Percentiles rank a stretch among this genome's conserved stretches.
Conservation (phyloP, 2,329 filamentous ascomycete species). For the Pseudohalonectria lignicola region DNA sequence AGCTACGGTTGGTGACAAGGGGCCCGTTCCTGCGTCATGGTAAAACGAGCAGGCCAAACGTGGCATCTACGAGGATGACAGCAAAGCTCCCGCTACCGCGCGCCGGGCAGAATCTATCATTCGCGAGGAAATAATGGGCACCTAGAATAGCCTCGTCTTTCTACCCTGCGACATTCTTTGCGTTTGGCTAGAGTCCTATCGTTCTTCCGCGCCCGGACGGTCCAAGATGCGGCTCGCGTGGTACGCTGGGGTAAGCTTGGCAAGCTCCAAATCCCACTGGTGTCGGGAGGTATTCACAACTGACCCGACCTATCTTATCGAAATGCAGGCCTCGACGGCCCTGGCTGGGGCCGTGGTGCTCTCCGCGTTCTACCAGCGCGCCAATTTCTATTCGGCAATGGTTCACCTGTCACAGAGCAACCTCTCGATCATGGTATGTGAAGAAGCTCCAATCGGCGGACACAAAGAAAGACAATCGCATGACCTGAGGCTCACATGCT, state of each 20-base stretch:
- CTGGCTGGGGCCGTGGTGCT: constrained; percentile 76
- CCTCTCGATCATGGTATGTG: constrained; percentile 75
- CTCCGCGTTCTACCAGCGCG: constrained; percentile 85
- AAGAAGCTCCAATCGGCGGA: no score
- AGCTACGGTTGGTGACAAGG: no score
- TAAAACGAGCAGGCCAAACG: not conserved
- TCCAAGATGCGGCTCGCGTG: constrained; percentile 45
- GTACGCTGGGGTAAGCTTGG: constrained; percentile 45
- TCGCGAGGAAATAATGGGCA: not conserved
- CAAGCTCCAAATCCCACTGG: constrained; percentile 1
- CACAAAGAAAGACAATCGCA: no score
- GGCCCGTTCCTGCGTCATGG: constrained; percentile 1
- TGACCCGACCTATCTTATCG: constrained; percentile 4
- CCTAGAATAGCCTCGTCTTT: not conserved
- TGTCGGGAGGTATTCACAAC: constrained; percentile 7
- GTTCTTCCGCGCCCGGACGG: no score
- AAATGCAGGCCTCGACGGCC: constrained; percentile 61
- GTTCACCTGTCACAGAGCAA: constrained; percentile 96
- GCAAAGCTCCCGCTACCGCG: not conserved
- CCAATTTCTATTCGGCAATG: constrained; percentile 97
- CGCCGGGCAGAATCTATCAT: not conserved
- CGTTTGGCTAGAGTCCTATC: no score
- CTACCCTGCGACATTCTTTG: not conserved
- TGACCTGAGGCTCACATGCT: no score
- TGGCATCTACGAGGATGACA: constrained; percentile 1